Percentiles rank a stretch among this genome's conserved stretches.
These are phyloP conservation scores for Prototheca wickerhamii DNA, from an alignment of 163 green algal genomes.

Conservation along the genomic window DNA sequence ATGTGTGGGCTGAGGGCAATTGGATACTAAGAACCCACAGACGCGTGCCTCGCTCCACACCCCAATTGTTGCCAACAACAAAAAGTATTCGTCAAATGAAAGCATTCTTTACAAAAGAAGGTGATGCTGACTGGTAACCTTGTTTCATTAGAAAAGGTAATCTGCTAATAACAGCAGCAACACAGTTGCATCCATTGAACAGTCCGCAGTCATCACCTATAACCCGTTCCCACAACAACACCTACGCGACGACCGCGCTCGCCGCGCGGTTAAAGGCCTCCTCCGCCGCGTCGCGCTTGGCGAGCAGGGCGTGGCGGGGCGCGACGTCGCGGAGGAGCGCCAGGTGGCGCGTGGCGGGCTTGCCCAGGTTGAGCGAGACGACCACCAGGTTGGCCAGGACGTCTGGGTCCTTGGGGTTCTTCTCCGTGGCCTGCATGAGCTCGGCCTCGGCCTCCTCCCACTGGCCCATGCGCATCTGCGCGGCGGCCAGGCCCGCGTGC, in stretches of 20 bases:
- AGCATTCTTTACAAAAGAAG: too few relatives aligned
- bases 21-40: too few relatives aligned
- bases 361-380: constrained; percentile 70
- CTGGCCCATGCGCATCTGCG: constrained; percentile 78
- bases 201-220: too few relatives aligned
- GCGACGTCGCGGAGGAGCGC: constrained; percentile 59
- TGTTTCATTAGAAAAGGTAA: too few relatives aligned
- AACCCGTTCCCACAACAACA: too few relatives aligned
- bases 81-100: too few relatives aligned
- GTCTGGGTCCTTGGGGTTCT: constrained; percentile 78
- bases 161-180: too few relatives aligned
- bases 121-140: too few relatives aligned
- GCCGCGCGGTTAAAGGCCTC: constrained; percentile 61
- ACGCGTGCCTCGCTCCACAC: too few relatives aligned
- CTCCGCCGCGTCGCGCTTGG: constrained; percentile 44
- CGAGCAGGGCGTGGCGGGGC: constrained; percentile 50
- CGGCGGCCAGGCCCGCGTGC: constrained; percentile 77
- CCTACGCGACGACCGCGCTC: constrained; percentile 15
- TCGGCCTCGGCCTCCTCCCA: constrained; percentile 91
- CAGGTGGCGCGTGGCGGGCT: constrained; percentile 60
- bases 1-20: too few relatives aligned
- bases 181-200: too few relatives aligned
- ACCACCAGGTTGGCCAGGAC: constrained; percentile 64
- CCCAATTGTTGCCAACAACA: too few relatives aligned
- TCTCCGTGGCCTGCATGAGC: constrained; percentile 74